Base-by-base conservation (phyloP, 2,329 filamentous ascomycete species). In the Helminthosporium solani region DNA sequence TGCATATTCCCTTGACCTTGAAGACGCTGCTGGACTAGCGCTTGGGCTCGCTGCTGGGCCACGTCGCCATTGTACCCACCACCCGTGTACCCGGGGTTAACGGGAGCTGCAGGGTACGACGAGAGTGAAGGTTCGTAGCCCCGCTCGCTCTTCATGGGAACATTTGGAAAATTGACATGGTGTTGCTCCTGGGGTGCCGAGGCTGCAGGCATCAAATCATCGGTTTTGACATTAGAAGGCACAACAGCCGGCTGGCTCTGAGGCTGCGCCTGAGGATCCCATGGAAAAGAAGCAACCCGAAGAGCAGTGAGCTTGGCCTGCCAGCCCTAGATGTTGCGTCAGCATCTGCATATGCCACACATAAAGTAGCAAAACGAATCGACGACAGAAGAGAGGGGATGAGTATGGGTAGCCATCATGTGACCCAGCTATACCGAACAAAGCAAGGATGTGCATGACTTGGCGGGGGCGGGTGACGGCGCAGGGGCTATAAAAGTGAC, bases 261-360 rank as follows among this genome's bases (percentile, higher is more conserved):
- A 12, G 12, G 5, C 53, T 67, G 68, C 42, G 87, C 85, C 46
- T 67, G 65, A 34, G 94, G 92, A 67, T 99, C 94, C 94, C 94
- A 99, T 9, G 94, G 92, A 68, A 97, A 96, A 46, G 82, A 78
- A 49, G 94, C 94, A 51, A 97, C 86, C 56, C 87, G 84, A 56
- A 95, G 84, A 58, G 84, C 83, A 1, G 91, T 87, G 28, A 99
- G 80, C 73, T 95, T 96, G 61, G 85, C 80, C 77, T 97, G 91
- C 94, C 94, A 99, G 74, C 86, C 88, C 91, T 97, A 42, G 21
- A 28, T 38, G 39, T 16, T 42, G 41, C 61, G 64, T 60, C 47
- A 57, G 54, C 46, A 46, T 46, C 31, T 47, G 28, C 37, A 46
- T 39, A 20, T 36, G 14, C 21, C 12, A 31, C 8, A n/a, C 27